Evolutionary conservation across 129 eudicot species (phyloP).

Genomic region (Pulicaria dysenterica): DNA sequence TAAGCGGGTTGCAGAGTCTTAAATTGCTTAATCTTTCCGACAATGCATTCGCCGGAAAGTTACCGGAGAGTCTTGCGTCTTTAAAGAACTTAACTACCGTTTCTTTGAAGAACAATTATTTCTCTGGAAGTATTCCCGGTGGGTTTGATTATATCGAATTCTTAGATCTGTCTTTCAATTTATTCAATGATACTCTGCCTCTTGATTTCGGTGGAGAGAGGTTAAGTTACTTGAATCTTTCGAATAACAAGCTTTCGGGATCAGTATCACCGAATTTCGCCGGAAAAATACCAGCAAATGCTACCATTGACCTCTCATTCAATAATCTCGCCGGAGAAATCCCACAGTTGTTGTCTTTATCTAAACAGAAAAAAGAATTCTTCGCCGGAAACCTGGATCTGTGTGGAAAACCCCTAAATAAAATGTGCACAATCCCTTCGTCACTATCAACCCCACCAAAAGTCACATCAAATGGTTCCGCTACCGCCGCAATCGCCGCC

Average conservation of each 20-base stretch:
- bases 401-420: constrained; percentile 80
- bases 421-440: constrained; percentile 70
- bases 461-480: constrained; percentile 38
- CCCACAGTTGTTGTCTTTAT: constrained; percentile 46
- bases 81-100: constrained; percentile 49
- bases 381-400: constrained; percentile 73
- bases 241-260: constrained; percentile 75
- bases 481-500: constrained; percentile 92
- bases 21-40: constrained; percentile 67
- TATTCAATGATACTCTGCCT: constrained; percentile 69
- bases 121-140: constrained; percentile 66
- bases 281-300: constrained; percentile 47
- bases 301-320: constrained; percentile 73
- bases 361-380: constrained; percentile 60
- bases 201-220: constrained; percentile 62
- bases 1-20: constrained; percentile 29
- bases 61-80: constrained; percentile 52
- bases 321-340: constrained; percentile 78
- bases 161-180: constrained; percentile 73
- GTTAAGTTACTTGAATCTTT: constrained; percentile 65
- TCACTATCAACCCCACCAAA: constrained; percentile 69
- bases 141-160: constrained; percentile 45
- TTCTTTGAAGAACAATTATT: constrained; percentile 60
- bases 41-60: constrained; percentile 62
- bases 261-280: constrained; percentile 51